phyloP scores from a whole-genome alignment of 2,329 filamentous ascomycete species.

The Epicoccum sorghinum region DNA sequence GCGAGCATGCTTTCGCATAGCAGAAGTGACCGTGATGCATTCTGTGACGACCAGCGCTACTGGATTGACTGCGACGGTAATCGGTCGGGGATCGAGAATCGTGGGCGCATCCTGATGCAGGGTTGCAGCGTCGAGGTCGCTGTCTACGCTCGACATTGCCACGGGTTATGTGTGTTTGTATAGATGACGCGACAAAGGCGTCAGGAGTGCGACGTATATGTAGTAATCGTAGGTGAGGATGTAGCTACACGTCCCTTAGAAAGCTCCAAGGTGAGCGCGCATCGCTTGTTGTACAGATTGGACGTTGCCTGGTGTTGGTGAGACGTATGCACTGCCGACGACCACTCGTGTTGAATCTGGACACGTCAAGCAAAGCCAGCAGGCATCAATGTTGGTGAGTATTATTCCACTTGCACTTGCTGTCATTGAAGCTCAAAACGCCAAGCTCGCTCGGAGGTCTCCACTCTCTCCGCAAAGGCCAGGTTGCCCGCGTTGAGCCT shows the following conservation, averaged over 20 bases:
- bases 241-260: conserved; percentile 36
- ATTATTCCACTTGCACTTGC: conserved; percentile 2
- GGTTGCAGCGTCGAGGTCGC: conserved; percentile 30
- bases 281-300: conserved; percentile 27
- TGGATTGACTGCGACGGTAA: conserved; percentile 86
- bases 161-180: conserved; percentile 3
- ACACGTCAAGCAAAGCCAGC: conserved; percentile 16
- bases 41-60: conserved; percentile 95
- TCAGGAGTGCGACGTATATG: conserved; percentile 25
- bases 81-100: conserved; percentile 36
- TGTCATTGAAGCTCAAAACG: conserved; percentile 11
- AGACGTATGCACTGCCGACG: neutral
- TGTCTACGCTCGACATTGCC: conserved; percentile 39
- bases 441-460: conserved; percentile 23
- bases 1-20: conserved; percentile 95
- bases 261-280: conserved; percentile 30
- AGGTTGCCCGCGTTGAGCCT: conserved; percentile 18
- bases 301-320: conserved; percentile 13
- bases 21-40: conserved; percentile 97
- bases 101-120: conserved; percentile 32
- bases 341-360: conserved; percentile 18
- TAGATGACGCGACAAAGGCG: conserved; percentile 19
- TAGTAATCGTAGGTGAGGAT: conserved; percentile 31
- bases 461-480: conserved; percentile 22
- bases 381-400: conserved; percentile 24